phyloP scores from a whole-genome alignment of 2,329 filamentous ascomycete genomes.

The Fusarium newnesense region DNA sequence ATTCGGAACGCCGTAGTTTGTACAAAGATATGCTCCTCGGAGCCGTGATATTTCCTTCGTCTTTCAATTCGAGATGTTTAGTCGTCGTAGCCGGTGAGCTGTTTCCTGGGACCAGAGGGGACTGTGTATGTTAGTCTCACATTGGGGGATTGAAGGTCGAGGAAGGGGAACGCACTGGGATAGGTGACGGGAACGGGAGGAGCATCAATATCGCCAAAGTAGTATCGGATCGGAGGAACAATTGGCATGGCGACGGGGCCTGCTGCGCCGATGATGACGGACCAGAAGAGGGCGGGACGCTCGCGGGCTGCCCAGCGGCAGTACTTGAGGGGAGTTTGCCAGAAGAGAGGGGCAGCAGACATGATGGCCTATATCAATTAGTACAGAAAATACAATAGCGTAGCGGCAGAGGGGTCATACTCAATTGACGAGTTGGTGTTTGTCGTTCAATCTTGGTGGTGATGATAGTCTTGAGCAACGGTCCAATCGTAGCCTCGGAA shows the following conservation, averaged over 20 bases:
- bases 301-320: conserved; percentile 87
- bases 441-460: conserved; percentile 31
- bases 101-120: conserved; percentile 68
- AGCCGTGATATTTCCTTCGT: conserved; percentile 18
- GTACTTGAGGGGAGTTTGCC: conserved; percentile 84
- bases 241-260: conserved; percentile 77
- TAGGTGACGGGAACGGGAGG: conserved; percentile 86
- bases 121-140: conserved; percentile 53
- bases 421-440: conserved; percentile 50
- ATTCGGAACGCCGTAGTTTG: conserved; percentile 41
- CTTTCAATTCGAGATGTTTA: conserved; percentile 43
- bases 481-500: conserved; percentile 45
- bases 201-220: conserved; percentile 78
- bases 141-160: accelerated
- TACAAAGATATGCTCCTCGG: conserved; percentile 35
- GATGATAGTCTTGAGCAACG: conserved; percentile 35
- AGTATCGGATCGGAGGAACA: conserved; percentile 78
- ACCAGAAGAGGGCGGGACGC: conserved; percentile 92
- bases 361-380: conserved; percentile 56
- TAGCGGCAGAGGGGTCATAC: conserved; percentile 29
- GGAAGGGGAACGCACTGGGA: conserved; percentile 74
- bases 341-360: conserved; percentile 79
- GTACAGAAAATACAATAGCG: neutral
- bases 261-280: conserved; percentile 75
- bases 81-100: conserved; percentile 70